A percentile compares a stretch with the other conserved stretches of the same genome.
These are phyloP conservation scores for Barbarea vulgaris DNA, from an alignment of 345 rosid genomes.

Conservation along the genomic window DNA sequence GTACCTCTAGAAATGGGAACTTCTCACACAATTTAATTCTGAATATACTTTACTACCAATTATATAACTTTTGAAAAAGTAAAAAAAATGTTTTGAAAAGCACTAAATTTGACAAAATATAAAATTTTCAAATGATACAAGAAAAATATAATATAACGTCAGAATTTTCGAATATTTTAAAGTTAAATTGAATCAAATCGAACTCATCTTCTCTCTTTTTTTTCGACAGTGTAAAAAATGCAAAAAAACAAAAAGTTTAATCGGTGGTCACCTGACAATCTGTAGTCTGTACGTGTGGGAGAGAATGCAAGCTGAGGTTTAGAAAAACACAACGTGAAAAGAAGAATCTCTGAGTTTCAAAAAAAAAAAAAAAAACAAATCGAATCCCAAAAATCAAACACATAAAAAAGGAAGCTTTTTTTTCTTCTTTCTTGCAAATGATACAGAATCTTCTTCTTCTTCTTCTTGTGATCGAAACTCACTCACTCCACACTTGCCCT, in stretches of 20 bases:
- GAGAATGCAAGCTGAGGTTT: constrained; percentile 25
- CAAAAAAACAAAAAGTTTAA: neutral
- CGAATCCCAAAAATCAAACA: constrained; percentile 28
- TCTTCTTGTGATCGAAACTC: constrained; percentile 17
- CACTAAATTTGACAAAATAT: neutral
- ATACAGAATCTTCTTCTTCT: constrained; percentile 36
- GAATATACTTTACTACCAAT: too few species aligned
- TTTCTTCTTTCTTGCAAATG: constrained; percentile 19
- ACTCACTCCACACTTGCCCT: neutral
- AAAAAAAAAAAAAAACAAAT: neutral
- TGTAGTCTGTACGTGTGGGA: constrained; percentile 38
- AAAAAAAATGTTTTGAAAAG: neutral
- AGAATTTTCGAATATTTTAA: neutral
- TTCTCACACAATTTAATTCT: too few species aligned
- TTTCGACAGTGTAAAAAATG: neutral
- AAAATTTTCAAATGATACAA: neutral
- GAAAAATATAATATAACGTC: neutral
- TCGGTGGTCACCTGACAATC: constrained; percentile 35
- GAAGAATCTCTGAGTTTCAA: constrained; percentile 7
- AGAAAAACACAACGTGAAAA: neutral
- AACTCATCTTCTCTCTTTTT: neutral
- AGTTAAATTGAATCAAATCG: neutral
- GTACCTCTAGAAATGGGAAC: too few species aligned
- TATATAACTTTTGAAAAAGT: too few species aligned
- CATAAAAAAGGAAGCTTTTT: neutral